phyloP scores from a whole-genome alignment of 129 eudicot species.

The Tanacetum coccineum region DNA sequence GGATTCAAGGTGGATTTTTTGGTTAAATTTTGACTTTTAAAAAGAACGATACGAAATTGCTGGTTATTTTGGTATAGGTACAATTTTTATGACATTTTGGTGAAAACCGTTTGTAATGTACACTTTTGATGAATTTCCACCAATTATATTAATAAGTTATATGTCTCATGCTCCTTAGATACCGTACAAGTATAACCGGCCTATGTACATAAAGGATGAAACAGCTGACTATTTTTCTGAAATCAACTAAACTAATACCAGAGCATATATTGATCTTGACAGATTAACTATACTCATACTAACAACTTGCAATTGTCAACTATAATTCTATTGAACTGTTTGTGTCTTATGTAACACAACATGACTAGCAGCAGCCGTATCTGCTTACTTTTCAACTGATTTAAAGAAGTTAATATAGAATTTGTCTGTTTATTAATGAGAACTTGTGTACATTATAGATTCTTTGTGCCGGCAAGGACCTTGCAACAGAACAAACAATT shows the following conservation, averaged over 20 bases:
- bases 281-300: constrained; percentile 4
- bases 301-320: constrained; percentile 18
- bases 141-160: too few relatives aligned
- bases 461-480: constrained; percentile 89
- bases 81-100: background rate
- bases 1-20: too few relatives aligned
- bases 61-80: too few relatives aligned
- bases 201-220: constrained; percentile 11
- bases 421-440: background rate
- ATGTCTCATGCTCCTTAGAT: too few relatives aligned
- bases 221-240: constrained; percentile 12
- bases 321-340: constrained; percentile 15
- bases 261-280: constrained; percentile 18
- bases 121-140: too few relatives aligned
- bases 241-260: constrained; percentile 5
- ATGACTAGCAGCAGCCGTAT: background rate
- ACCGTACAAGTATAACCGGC: background rate
- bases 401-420: background rate
- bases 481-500: constrained; percentile 86
- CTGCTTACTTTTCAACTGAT: constrained; percentile 23
- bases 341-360: constrained; percentile 10
- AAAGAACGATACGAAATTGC: too few relatives aligned
- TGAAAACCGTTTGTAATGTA: background rate
- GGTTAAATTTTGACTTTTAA: too few relatives aligned
- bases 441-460: constrained; percentile 40